phyloP scores from a whole-genome alignment of 2,329 filamentous ascomycete species.

The Epichloe glyceriae region DNA sequence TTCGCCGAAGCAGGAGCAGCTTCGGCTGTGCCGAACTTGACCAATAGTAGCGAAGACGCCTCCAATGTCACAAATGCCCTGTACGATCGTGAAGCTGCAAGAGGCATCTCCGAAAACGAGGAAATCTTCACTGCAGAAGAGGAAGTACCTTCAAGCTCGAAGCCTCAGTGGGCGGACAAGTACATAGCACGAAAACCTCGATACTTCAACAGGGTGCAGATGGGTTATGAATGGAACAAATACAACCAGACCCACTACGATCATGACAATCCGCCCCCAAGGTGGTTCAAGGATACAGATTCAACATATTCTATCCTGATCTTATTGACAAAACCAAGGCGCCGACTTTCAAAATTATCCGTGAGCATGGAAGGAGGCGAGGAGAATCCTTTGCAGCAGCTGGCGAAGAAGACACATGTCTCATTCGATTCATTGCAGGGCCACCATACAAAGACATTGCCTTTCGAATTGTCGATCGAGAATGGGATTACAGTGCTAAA shows the following conservation, averaged over 20 bases:
- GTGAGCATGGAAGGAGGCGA: conserved; percentile 76
- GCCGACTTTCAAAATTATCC: conserved; percentile 89
- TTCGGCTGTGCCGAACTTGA: neutral
- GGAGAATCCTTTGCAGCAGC: conserved; percentile 89
- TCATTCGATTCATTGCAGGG: conserved; percentile 91
- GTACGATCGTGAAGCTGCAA: conserved; percentile 85
- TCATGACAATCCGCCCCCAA: conserved; percentile 96
- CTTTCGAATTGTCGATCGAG: conserved; percentile 93
- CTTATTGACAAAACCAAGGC: conserved; percentile 90
- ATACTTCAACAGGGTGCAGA: conserved; percentile 96
- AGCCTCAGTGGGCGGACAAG: conserved; percentile 70
- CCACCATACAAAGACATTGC: conserved; percentile 95
- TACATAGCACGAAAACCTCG: conserved; percentile 82
- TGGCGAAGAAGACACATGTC: conserved; percentile 90
- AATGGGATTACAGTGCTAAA: conserved; percentile 98
- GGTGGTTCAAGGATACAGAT: conserved; percentile 97
- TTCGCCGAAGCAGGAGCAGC: neutral
- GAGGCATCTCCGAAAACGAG: conserved; percentile 84
- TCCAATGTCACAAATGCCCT: conserved; percentile 78
- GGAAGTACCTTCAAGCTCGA: conserved; percentile 44
- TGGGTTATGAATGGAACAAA: conserved; percentile 99
- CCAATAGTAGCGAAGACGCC: conserved; percentile 55
- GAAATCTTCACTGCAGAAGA: conserved; percentile 93
- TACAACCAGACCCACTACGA: conserved; percentile 99
- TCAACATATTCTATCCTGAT: conserved; percentile 98